These are phyloP conservation scores for Pyricularia sp. DNA, from an alignment of 2,329 filamentous ascomycete species.

Conservation along the genomic window DNA sequence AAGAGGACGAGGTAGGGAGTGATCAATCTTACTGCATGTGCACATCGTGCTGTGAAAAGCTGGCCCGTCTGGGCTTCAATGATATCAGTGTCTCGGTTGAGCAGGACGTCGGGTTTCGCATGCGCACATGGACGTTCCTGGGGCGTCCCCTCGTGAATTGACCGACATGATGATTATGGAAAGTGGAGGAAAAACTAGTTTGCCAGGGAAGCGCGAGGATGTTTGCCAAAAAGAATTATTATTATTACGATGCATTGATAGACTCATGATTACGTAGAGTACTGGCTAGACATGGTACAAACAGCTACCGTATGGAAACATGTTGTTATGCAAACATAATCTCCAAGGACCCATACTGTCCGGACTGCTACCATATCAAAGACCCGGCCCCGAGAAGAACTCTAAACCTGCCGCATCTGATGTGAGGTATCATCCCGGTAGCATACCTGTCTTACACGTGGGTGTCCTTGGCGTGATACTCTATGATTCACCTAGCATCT, in stretches of 20 bases:
- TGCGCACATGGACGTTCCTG: neutral
- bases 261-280: neutral
- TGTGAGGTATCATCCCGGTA: too few relatives aligned
- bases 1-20: neutral
- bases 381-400: neutral
- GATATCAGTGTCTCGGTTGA: neutral
- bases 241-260: constrained; percentile 12
- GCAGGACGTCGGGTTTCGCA: neutral
- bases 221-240: constrained; percentile 57
- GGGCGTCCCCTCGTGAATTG: neutral
- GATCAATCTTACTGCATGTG: neutral
- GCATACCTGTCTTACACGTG: neutral
- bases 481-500: neutral
- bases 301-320: neutral
- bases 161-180: neutral
- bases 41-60: neutral
- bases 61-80: neutral
- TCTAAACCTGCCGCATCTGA: too few relatives aligned
- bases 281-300: neutral
- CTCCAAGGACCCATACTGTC: too few relatives aligned
- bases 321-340: neutral
- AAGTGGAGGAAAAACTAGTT: neutral
- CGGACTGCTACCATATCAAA: neutral
- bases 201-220: constrained; percentile 66
- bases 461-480: neutral